Base-by-base conservation (phyloP, 1,284 basidiomycete genomes). In the Ganoderma multipileum region DNA sequence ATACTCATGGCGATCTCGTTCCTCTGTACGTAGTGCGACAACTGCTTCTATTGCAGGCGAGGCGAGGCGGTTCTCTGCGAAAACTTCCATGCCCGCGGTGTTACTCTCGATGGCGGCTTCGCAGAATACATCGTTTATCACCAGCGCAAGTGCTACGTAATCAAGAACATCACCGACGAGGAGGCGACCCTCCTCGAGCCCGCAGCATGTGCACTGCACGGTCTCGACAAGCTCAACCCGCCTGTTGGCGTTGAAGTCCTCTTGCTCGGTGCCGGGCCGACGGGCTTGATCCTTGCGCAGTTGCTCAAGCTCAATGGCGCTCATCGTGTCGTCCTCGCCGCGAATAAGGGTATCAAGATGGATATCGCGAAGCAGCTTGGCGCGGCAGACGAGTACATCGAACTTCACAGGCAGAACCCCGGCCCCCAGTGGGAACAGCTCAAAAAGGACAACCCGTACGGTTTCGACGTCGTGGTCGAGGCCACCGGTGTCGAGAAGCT, bases 401-500 rank as follows among this genome's bases (percentile, higher is more conserved):
- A 88, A 76, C 83, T 90, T 44, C 86, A 89, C 77, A 78, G 87
- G 63, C 71, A 81, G 64, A 81, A 85, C 76, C 84, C 87, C 38
- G 82, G 78, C 39, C 76, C 80, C 14, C 88, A 89, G 77, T 89
- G 87, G 87, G 85, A 81, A 61, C 77, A 87, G 80, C 78, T 90
- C 73, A 87, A 84, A 79, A 80, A 85, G 77, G 85, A 87, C 72
- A 84, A 89, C 78, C 87, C 87, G 63, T 85, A 87, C 79, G 88
- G 88, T 36, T 89, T 89, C 74, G 88, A 89, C 77, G 84, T 89
- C 58, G 87, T 89, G 55, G 87, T 86, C 66, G 88, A 89, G 79
- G 87, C 87, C 68, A 89, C 88, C 33, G 88, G 88, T 73, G 85
- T 86, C 55, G 86, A 88, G 78, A 84, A 84, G 67, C 79, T 89